Evolutionary conservation across 768 basidiomycete species (phyloP).

Genomic region (Macrolepiota albuminosa): DNA sequence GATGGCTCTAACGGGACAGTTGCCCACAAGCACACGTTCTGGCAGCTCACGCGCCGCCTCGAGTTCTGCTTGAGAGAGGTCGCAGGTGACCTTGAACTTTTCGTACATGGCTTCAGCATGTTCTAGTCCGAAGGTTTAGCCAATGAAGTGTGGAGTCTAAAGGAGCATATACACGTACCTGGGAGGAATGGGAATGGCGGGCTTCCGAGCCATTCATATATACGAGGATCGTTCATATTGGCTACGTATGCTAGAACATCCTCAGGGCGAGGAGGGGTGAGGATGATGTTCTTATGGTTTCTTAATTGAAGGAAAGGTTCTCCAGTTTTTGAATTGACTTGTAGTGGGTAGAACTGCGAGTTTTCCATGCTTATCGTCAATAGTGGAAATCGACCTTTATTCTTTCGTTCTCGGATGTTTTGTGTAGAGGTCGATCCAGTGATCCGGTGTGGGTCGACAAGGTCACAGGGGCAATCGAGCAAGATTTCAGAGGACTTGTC

Average conservation of each 20-base stretch:
- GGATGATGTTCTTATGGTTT: constrained; percentile 46
- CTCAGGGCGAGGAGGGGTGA: constrained; percentile 52
- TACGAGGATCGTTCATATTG: constrained; percentile 43
- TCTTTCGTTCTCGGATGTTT: not conserved
- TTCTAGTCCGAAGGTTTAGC: constrained; percentile 19
- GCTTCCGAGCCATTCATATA: constrained; percentile 39
- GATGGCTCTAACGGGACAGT: constrained; percentile 45
- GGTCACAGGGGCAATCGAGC: not conserved
- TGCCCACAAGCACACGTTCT: constrained; percentile 30
- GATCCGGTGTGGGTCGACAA: not conserved
- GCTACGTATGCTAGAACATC: constrained; percentile 18
- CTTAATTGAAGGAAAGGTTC: constrained; percentile 47
- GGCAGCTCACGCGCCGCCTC: constrained; percentile 20
- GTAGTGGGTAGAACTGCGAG: constrained; percentile 25
- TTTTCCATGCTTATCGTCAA: constrained; percentile 13
- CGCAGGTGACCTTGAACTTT: constrained; percentile 21
- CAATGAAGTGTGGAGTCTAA: not conserved
- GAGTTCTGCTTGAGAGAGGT: constrained; percentile 26
- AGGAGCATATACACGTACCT: constrained; percentile 18
- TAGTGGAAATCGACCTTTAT: not conserved
- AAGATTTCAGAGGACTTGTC: not conserved
- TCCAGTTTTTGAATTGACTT: constrained; percentile 26
- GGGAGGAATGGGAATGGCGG: constrained; percentile 51
- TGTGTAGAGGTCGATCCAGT: not conserved
- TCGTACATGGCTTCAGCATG: constrained; percentile 26